Base-by-base conservation (phyloP, 805 yeast species). In the Lipomyces chichibuensis region DNA sequence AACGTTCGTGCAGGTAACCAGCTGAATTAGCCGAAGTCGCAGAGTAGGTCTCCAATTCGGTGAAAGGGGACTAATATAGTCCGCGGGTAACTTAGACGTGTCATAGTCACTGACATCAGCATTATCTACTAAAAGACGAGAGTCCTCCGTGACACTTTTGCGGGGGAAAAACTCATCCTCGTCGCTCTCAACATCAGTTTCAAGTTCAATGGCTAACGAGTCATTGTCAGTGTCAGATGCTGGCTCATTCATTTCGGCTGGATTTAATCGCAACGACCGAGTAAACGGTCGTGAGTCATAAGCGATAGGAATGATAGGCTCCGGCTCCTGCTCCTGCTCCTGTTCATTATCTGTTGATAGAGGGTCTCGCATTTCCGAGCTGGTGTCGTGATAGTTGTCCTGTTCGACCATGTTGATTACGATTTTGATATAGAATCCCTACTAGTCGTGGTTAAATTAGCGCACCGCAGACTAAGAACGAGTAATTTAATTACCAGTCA, bases 1-100 rank as follows among this genome's bases (percentile, higher is more conserved):
- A 1, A 81, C 83, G 62, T 81, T 82, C 4, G 74, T 65, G 57
- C 73, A 73, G 8, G 75, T 65, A 27, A 75, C 72, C 17, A 71
- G 55, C 62, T 74, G 74, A 37, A 74, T 54, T 25, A 72, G 66
- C 5, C 73, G 67, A 56, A 71, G 54, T 14, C 72, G 65, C 43
- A 67, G 60, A 3, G 73, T 71, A 1, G 73, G 73, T 11, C 53
- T 52, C 73, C 73, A 71, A 53, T 59, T 37, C 11, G 70, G 73
- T 6, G 71, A 69, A 23, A 56, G 65, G 25, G 71, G 71, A 46
- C 64, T 57, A 29, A 69, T 57, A 57, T 69, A 69, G 62, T 69
- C 71, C 3, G 66, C 14, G 17, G 71, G 71, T 61, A 68, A 25
- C 49, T 37, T 53, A n/a, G 68, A 37, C 32, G 29, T 23, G 57